Evolutionary conservation across 371 early-diverging fungal species (phyloP).

Genomic region (Basidiobolus meristosporus): DNA sequence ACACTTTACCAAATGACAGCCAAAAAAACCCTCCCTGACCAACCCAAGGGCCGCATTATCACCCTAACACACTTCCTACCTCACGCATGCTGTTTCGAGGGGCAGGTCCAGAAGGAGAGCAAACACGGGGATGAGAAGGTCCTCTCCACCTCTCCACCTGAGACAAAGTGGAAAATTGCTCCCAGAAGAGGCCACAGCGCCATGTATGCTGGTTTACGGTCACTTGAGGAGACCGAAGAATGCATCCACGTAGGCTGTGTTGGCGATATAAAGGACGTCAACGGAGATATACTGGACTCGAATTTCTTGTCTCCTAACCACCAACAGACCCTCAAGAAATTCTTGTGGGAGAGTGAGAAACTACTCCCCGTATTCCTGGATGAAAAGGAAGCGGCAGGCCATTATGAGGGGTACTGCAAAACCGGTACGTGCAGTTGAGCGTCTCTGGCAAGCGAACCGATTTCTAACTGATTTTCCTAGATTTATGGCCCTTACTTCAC

Average conservation of each 20-base stretch:
- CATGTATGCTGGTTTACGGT: conserved; percentile 48
- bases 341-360: conserved; percentile 17
- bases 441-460: background rate
- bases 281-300: conserved; percentile 11
- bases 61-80: conserved; percentile 1
- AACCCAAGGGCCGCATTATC: background rate
- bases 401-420: conserved; percentile 86
- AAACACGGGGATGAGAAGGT: too few species aligned
- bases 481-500: conserved; percentile 96
- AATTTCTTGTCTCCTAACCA: conserved; percentile 12
- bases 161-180: conserved; percentile 8
- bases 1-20: too few species aligned
- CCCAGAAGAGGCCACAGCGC: conserved; percentile 52
- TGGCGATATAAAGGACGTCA: conserved; percentile 24
- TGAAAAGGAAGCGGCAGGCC: conserved; percentile 40
- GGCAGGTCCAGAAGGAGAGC: too few species aligned
- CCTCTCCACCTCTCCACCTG: too few species aligned
- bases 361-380: conserved; percentile 66
- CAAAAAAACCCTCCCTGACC: too few species aligned
- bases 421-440: conserved; percentile 25
- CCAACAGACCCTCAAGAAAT: conserved; percentile 10
- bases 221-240: too few species aligned
- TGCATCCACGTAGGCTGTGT: conserved; percentile 56
- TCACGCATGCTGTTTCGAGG: too few species aligned
- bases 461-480: conserved; percentile 9